Percentiles rank a stretch among this genome's conserved stretches.
phyloP scores from a whole-genome alignment of 306 rosid genomes.

The Trifolium pratense region DNA sequence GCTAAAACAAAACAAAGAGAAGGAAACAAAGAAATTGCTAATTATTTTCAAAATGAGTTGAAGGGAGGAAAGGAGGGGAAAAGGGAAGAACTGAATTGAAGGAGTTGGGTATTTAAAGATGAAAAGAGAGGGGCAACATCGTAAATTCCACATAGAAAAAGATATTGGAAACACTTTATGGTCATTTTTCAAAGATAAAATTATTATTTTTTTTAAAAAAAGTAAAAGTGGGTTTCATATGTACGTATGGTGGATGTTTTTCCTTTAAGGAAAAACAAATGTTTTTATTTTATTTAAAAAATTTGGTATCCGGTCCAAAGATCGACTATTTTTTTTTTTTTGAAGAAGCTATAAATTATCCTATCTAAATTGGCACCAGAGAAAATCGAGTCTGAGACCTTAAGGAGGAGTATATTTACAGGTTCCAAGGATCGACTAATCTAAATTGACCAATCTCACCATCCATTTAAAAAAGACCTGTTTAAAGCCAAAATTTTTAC shows the following conservation, averaged over 20 bases:
- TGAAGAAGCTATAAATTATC: too few species aligned
- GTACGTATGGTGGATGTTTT: constrained; percentile 43
- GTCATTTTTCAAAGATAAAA: constrained; percentile 40
- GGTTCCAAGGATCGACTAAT: too few species aligned
- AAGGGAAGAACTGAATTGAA: constrained; percentile 62
- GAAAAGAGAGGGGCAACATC: constrained; percentile 12
- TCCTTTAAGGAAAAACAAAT: constrained; percentile 37
- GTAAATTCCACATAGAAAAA: constrained; percentile 38
- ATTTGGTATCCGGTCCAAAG: too few species aligned
- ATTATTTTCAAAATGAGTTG: constrained; percentile 25
- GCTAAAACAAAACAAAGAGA: not conserved
- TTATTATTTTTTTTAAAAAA: not conserved
- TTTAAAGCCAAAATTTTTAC: too few species aligned
- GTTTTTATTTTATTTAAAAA: too few species aligned
- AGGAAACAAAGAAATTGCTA: constrained; percentile 1
- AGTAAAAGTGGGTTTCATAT: constrained; percentile 31
- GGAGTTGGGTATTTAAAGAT: constrained; percentile 55
- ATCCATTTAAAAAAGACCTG: too few species aligned
- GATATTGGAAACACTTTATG: constrained; percentile 48
- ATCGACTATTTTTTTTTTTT: too few species aligned
- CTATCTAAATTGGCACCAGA: too few species aligned
- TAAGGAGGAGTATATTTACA: too few species aligned
- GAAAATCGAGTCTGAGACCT: too few species aligned
- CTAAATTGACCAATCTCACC: too few species aligned
- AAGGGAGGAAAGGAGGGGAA: constrained; percentile 60